These are phyloP conservation scores for Cyclotella cryptica DNA, from an alignment of 108 stramenopile species.

Conservation along the genomic window DNA sequence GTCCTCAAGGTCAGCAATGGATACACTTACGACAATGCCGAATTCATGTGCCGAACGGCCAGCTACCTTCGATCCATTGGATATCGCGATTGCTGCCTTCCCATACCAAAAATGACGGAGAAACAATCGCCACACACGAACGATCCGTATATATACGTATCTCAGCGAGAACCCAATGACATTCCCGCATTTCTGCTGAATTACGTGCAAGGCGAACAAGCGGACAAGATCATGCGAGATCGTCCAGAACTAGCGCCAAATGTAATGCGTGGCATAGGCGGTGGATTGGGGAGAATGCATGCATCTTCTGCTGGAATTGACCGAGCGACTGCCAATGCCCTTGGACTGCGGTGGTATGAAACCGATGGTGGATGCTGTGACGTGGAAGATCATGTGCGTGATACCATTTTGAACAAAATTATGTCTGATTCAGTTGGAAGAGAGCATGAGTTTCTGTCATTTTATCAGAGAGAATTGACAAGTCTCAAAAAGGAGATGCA, in stretches of 20 bases:
- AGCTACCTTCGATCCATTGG: background rate
- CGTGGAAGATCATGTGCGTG: background rate
- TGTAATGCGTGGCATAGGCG: constrained; percentile 13
- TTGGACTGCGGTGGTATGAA: background rate
- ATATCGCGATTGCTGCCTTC: constrained; percentile 1
- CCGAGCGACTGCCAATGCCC: background rate
- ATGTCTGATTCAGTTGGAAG: background rate
- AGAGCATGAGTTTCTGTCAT: background rate
- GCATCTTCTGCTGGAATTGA: background rate
- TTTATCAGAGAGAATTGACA: constrained; percentile 6
- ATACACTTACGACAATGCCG: constrained; percentile 1
- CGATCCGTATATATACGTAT: constrained; percentile 4
- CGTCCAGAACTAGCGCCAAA: background rate
- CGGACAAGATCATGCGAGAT: constrained; percentile 2
- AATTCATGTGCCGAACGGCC: constrained; percentile 10
- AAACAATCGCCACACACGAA: background rate
- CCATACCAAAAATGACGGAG: background rate
- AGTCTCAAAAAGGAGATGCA: background rate
- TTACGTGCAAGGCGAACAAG: background rate
- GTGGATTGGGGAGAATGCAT: constrained; percentile 11
- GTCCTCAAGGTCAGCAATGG: constrained; percentile 11
- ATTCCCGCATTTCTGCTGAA: background rate
- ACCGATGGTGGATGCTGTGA: constrained; percentile 10
- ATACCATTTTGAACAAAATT: constrained; percentile 3
- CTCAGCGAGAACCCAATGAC: background rate